These are phyloP conservation scores for Leucocoprinus sp. DNA, from an alignment of 768 basidiomycete genomes.

Conservation along the genomic window DNA sequence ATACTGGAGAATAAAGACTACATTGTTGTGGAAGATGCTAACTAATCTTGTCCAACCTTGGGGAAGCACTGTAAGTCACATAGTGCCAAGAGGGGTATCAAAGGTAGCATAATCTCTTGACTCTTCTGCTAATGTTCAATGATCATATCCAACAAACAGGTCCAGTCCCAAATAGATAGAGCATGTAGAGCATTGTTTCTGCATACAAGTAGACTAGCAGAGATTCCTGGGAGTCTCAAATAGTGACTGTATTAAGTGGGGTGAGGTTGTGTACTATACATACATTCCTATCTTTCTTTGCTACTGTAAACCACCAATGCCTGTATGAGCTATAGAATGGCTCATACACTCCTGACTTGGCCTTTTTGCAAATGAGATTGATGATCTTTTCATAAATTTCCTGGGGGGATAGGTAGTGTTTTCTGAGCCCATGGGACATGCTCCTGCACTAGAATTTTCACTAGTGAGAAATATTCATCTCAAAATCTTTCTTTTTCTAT, in stretches of 20 bases:
- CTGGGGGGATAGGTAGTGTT: constrained; percentile 29
- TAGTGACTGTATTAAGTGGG: constrained; percentile 29
- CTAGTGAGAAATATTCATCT: constrained; percentile 18
- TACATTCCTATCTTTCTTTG: constrained; percentile 27
- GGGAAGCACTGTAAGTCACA: constrained; percentile 25
- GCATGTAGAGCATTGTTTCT: constrained; percentile 20
- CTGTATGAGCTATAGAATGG: constrained; percentile 27
- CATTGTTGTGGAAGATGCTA: constrained; percentile 23
- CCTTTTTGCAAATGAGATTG: constrained; percentile 22
- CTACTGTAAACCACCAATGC: constrained; percentile 29
- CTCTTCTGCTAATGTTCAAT: constrained; percentile 15
- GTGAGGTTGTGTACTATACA: constrained; percentile 30
- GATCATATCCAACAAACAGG: constrained; percentile 30
- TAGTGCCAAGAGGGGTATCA: constrained; percentile 25
- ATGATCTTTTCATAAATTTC: constrained; percentile 23
- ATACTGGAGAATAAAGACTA: constrained; percentile 24
- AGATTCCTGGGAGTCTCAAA: constrained; percentile 26
- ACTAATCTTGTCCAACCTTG: constrained; percentile 33
- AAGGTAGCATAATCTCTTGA: constrained; percentile 30
- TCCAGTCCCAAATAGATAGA: constrained; percentile 22
- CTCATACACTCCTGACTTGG: constrained; percentile 29
- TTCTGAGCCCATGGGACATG: constrained; percentile 28
- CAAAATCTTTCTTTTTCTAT: constrained; percentile 11
- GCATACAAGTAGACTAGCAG: constrained; percentile 27
- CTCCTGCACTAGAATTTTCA: constrained; percentile 22